A percentile compares a stretch with the other conserved stretches of the same genome.
phyloP scores from a whole-genome alignment of 257 asterid species.

The Forsythia viridissima region DNA sequence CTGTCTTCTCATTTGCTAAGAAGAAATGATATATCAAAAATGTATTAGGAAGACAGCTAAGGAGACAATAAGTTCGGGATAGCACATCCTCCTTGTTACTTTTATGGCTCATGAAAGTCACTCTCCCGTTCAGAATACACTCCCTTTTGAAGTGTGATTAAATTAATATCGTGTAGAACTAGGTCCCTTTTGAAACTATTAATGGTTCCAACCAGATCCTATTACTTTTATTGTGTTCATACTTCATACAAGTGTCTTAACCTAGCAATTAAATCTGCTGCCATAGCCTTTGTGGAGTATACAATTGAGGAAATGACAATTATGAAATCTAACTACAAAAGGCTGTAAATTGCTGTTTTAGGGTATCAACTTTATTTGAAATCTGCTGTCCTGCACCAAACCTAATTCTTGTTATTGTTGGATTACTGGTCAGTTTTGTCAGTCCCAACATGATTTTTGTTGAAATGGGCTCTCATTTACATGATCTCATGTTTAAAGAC shows the following conservation, averaged over 20 bases:
- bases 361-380: background rate
- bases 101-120: no score
- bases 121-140: no score
- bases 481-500: background rate
- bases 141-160: no score
- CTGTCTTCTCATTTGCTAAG: no score
- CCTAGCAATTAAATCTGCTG: background rate
- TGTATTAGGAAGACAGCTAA: no score
- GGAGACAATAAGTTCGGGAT: no score
- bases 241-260: background rate
- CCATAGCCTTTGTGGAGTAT: background rate
- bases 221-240: background rate
- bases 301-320: background rate
- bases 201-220: background rate
- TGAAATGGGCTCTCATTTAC: background rate
- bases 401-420: slow-evolving; percentile 8
- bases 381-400: background rate
- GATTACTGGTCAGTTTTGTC: slow-evolving; percentile 19
- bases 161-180: no score
- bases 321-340: background rate
- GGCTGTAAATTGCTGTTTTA: background rate
- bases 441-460: slow-evolving; percentile 18
- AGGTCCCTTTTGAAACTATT: background rate
- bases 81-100: no score
- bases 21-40: no score